These are phyloP conservation scores for Candida koratica DNA, from an alignment of 805 yeast genomes.

Conservation along the genomic window DNA sequence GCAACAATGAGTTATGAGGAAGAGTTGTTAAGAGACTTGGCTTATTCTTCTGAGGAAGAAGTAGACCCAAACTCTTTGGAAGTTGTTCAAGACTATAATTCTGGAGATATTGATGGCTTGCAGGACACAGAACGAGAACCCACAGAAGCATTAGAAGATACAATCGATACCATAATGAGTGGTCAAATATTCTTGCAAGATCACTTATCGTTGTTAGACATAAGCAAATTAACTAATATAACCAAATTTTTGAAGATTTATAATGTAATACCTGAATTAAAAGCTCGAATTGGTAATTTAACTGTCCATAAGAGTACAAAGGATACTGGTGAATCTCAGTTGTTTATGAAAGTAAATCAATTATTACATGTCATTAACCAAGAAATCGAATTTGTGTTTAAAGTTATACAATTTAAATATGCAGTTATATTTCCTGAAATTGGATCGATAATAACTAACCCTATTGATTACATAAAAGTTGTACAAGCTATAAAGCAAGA, in stretches of 20 bases:
- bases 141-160: slow-evolving; percentile 4
- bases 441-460: slow-evolving; percentile 55
- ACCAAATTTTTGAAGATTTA: slow-evolving; percentile 20
- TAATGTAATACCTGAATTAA: slow-evolving; percentile 23
- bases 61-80: background rate
- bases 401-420: slow-evolving; percentile 51
- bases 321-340: slow-evolving; percentile 41
- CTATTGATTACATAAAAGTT: slow-evolving; percentile 57
- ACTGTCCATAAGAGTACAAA: slow-evolving; percentile 27
- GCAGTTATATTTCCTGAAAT: slow-evolving; percentile 67
- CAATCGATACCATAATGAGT: slow-evolving; percentile 11
- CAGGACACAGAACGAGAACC: background rate
- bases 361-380: slow-evolving; percentile 49
- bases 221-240: slow-evolving; percentile 20
- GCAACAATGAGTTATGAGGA: slow-evolving; percentile 33
- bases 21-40: slow-evolving; percentile 40
- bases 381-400: slow-evolving; percentile 50
- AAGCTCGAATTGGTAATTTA: slow-evolving; percentile 19
- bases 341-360: slow-evolving; percentile 52
- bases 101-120: background rate
- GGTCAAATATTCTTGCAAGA: slow-evolving; percentile 9
- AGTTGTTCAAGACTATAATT: slow-evolving; percentile 7
- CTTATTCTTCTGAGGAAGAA: slow-evolving; percentile 11
- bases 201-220: slow-evolving; percentile 16
- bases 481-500: slow-evolving; percentile 51